Evolutionary conservation across 257 asterid genomes (phyloP).

Genomic region (Plantago ovata): DNA sequence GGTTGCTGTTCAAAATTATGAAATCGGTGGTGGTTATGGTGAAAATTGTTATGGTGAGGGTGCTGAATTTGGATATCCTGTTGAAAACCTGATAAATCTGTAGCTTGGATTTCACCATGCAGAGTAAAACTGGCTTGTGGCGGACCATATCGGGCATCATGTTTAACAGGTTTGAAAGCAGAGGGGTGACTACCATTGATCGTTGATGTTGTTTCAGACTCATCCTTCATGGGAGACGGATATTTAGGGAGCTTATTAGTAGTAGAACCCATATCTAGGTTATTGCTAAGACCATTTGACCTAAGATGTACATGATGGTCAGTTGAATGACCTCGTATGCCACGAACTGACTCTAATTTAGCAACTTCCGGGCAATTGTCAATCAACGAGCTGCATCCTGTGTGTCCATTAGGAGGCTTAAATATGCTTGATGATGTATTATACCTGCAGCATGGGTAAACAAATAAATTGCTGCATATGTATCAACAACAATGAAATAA

Average conservation of each 20-base stretch:
- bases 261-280: conserved; percentile 60
- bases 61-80: conserved; percentile 36
- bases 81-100: conserved; percentile 29
- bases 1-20: conserved; percentile 25
- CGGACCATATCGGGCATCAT: conserved; percentile 32
- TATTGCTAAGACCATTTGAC: conserved; percentile 55
- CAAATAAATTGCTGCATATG: conserved; percentile 9
- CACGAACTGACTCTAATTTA: conserved; percentile 37
- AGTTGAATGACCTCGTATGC: conserved; percentile 33
- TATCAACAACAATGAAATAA: conserved; percentile 10
- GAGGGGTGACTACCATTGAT: conserved; percentile 40
- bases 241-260: conserved; percentile 38
- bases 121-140: conserved; percentile 30
- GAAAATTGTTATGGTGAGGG: conserved; percentile 32
- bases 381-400: conserved; percentile 38
- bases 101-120: conserved; percentile 34
- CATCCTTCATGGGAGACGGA: conserved; percentile 26
- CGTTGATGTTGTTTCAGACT: conserved; percentile 49
- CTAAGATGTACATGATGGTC: conserved; percentile 39
- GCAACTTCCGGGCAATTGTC: conserved; percentile 45
- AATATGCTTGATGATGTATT: conserved; percentile 45
- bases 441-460: conserved; percentile 50
- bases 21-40: conserved; percentile 26
- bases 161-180: conserved; percentile 47
- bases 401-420: conserved; percentile 46